phyloP scores from a whole-genome alignment of 257 asterid species.

The Przewalskia tangutica region DNA sequence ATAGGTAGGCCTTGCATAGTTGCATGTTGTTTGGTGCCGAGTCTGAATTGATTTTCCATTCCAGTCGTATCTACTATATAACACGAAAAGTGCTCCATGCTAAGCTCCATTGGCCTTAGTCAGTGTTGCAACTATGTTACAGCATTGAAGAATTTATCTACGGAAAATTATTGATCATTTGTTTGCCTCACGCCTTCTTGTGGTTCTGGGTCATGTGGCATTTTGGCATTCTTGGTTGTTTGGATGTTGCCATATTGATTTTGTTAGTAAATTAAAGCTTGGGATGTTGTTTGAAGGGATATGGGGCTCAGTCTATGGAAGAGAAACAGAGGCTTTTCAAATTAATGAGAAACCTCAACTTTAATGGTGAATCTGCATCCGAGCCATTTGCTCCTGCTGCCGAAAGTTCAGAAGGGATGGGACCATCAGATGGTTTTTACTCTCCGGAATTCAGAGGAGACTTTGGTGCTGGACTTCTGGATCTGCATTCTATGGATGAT shows the following conservation, averaged over 20 bases:
- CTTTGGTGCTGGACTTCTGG: conserved; percentile 98
- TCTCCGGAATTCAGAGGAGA: conserved; percentile 95
- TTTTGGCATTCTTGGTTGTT: neutral
- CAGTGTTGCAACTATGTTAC: neutral
- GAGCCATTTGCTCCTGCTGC: conserved; percentile 75
- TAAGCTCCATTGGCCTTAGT: neutral
- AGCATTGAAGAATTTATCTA: neutral
- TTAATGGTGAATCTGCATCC: conserved; percentile 74
- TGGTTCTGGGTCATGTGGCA: neutral
- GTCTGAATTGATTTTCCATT: neutral
- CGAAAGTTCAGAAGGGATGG: conserved; percentile 60
- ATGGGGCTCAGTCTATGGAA: conserved; percentile 95
- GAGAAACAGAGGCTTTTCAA: conserved; percentile 96
- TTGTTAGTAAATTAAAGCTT: neutral
- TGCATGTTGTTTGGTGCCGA: neutral
- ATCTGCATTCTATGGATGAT: conserved; percentile 97
- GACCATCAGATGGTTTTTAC: conserved; percentile 57
- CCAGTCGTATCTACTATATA: neutral
- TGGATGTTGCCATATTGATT: neutral
- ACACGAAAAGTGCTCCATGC: neutral
- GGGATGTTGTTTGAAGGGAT: conserved; percentile 31
- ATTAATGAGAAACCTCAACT: conserved; percentile 93
- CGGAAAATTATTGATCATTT: neutral
- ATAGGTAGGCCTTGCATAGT: neutral
- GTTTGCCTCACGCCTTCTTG: neutral